A percentile compares a stretch with the other conserved stretches of the same genome.
These are phyloP conservation scores for Clonostachys sp. DNA, from an alignment of 2,329 filamentous ascomycete species.

Conservation along the genomic window DNA sequence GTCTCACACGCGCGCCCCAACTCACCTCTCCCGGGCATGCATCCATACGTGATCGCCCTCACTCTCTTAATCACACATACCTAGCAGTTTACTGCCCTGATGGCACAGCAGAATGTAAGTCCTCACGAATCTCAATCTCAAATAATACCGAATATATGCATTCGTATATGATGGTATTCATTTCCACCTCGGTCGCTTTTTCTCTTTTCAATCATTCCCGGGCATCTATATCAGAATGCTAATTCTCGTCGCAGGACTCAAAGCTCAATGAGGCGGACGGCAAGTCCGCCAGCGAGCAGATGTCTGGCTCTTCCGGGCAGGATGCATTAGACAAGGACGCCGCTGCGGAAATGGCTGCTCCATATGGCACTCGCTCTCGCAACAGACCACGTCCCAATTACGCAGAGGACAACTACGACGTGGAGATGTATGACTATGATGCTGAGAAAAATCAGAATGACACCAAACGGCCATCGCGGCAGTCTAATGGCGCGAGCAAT, in stretches of 20 bases:
- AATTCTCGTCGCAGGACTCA: conserved; percentile 21
- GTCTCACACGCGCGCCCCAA: conserved; percentile 6
- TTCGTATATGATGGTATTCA: conserved; percentile 6
- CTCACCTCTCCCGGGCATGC: conserved; percentile 20
- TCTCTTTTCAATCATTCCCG: conserved; percentile 1
- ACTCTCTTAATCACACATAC: conserved; percentile 22
- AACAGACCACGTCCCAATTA: conserved; percentile 91
- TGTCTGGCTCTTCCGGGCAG: conserved; percentile 43
- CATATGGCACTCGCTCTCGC: conserved; percentile 90
- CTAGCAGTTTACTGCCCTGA: conserved; percentile 24
- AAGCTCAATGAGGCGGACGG: conserved; percentile 24
- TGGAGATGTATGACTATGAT: conserved; percentile 73
- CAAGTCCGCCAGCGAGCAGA: conserved; percentile 26
- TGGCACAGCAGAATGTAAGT: conserved; percentile 33
- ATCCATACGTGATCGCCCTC: conserved; percentile 21
- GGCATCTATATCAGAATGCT: conserved; percentile 4
- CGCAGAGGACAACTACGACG: conserved; percentile 89
- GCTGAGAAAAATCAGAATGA: conserved; percentile 51
- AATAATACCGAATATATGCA: not conserved
- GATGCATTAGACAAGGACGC: conserved; percentile 43
- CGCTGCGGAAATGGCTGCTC: conserved; percentile 51
- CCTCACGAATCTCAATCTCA: conserved; percentile 1
- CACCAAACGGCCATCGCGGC: conserved; percentile 51
- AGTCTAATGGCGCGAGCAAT: conserved; percentile 31
- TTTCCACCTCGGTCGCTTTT: conserved; percentile 3